These are phyloP conservation scores for Halteria grandinella DNA, from an alignment of 73 alveolate genomes.

Conservation along the genomic window DNA sequence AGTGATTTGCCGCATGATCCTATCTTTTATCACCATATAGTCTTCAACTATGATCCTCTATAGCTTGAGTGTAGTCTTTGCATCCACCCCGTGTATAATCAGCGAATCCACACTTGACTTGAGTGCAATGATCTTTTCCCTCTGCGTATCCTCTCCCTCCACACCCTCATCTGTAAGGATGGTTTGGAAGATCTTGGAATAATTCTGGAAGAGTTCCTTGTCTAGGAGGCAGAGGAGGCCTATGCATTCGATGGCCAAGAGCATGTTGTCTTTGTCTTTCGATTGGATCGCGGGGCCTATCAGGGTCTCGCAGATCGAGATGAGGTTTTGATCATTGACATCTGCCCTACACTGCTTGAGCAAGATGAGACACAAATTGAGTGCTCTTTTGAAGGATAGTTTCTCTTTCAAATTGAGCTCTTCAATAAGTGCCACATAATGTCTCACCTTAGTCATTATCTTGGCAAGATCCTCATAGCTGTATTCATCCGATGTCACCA, in stretches of 20 bases:
- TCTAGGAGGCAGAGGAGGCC: constrained; percentile 50
- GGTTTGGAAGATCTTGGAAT: constrained; percentile 23
- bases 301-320: constrained; percentile 31
- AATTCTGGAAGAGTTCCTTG: constrained; percentile 44
- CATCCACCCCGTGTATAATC: constrained; percentile 43
- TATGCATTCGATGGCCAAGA: constrained; percentile 53
- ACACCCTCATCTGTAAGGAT: constrained; percentile 30
- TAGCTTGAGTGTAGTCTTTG: constrained; percentile 13
- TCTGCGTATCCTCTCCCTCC: constrained; percentile 27
- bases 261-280: constrained; percentile 49
- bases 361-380: constrained; percentile 39
- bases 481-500: constrained; percentile 25
- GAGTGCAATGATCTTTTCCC: constrained; percentile 43
- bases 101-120: constrained; percentile 47
- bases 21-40: constrained; percentile 46
- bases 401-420: constrained; percentile 37
- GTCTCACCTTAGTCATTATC: constrained; percentile 27
- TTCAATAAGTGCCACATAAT: constrained; percentile 31
- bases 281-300: constrained; percentile 37
- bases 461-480: neutral
- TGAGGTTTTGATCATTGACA: constrained; percentile 44
- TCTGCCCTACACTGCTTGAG: constrained; percentile 49
- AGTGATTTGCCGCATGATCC: constrained; percentile 19
- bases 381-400: constrained; percentile 41
- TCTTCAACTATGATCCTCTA: constrained; percentile 35